phyloP scores from a whole-genome alignment of 78 protist genomes.

The Dictyostelium brefeldianum region DNA sequence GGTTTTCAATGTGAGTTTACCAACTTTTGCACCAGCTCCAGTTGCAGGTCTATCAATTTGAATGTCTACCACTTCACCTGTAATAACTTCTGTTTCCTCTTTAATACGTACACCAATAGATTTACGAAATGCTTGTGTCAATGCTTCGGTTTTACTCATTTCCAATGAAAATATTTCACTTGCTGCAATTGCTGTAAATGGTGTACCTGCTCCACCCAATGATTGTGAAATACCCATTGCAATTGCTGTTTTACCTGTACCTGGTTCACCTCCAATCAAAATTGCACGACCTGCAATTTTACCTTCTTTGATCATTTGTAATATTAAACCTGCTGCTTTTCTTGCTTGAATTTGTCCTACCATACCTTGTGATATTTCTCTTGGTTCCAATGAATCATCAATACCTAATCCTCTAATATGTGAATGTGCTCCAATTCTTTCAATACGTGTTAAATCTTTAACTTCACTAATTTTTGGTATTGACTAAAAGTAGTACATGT shows the following conservation, averaged over 20 bases:
- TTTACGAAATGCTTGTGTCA: constrained; percentile 98
- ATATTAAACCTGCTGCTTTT: constrained; percentile 95
- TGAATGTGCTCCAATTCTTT: constrained; percentile 97
- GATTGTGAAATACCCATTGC: constrained; percentile 99
- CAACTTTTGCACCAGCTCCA: constrained; percentile 90
- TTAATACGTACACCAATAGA: constrained; percentile 98
- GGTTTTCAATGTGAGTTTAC: constrained; percentile 99
- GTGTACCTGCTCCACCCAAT: constrained; percentile 91
- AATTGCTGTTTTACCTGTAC: constrained; percentile 99
- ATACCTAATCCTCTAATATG: constrained; percentile 99
- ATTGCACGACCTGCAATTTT: constrained; percentile 98
- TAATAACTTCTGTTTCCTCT: constrained; percentile 99
- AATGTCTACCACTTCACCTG: constrained; percentile 99
- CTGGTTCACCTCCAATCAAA: constrained; percentile 98
- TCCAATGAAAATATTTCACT: constrained; percentile 99
- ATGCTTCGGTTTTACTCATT: constrained; percentile 98
- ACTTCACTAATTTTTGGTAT: constrained; percentile 65
- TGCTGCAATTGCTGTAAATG: constrained; percentile 97
- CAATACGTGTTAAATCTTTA: constrained; percentile 81
- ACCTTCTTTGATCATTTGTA: constrained; percentile 97
- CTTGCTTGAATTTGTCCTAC: constrained; percentile 98
- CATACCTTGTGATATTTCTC: constrained; percentile 95
- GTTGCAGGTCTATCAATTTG: constrained; percentile 92
- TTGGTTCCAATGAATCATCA: constrained; percentile 94
- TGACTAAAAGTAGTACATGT: background rate